Evolutionary conservation across 1,284 basidiomycete species (phyloP), one percentile per base, ranked within the genome.

Genomic region (Rhodotorula sp.): DNA sequence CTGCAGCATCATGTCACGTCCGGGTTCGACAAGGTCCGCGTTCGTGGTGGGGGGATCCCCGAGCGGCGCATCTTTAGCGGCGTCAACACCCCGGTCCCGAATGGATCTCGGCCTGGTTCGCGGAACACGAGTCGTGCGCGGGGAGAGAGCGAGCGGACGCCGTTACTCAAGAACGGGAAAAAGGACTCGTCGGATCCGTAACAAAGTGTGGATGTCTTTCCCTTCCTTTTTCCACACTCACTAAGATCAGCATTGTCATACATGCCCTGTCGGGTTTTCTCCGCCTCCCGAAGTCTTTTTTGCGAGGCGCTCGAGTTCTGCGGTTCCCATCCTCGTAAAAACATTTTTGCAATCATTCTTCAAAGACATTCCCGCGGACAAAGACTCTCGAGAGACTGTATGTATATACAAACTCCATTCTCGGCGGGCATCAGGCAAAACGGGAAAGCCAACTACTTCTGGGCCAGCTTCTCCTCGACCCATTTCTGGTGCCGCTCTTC

Each of bases 401-500:
- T 26, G 10, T 58, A 43, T 58, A 23, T 58, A 43, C 57, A 14
- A 50, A 50, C 2, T 31, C n/a, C 12, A 14, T 21, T 1, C 60
- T 52, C 28, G 28, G 28, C 28, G 28, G 28, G 28, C 28, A 28
- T 28, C n/a, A 23, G 14, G 15, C 48, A 43, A 50, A 63, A 78
- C 69, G 78, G 76, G 50, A 71, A 67, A 47, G 71, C 69, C 69
- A 14, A 79, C 54, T 16, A 15, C 54, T 43, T 43, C 38, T 43
- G 38, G 8, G 38, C 38, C 5, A 16, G 65, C 52, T 74, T 75
- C 7, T 78, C 74, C 60, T 76, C 77, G 15, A 74, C 56, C 21
- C 60, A 74, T 52, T 64, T 50, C n/a, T 60, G 49, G 43, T 79
- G 79, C 58, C 74, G 66, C 5, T 75, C 66, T 38, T 73, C 70